Conservation (phyloP, 2,329 filamentous ascomycete species). For the Venturia nashicola region DNA sequence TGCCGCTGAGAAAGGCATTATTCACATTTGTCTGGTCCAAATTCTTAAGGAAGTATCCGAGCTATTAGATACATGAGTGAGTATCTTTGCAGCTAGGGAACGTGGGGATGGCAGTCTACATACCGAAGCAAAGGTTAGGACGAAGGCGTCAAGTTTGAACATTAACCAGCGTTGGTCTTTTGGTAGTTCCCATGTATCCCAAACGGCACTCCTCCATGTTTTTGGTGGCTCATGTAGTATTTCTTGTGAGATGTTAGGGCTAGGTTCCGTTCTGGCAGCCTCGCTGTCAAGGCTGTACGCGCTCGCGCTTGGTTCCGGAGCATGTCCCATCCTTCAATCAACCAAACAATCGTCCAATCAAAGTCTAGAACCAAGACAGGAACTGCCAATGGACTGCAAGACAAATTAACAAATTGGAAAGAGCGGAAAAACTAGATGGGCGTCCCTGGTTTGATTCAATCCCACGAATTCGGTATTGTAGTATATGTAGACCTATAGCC, state of each 20-base stretch:
- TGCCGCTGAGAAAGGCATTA: constrained; percentile 21
- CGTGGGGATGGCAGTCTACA: constrained; percentile 6
- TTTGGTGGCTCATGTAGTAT: constrained; percentile 12
- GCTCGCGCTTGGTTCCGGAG: background rate
- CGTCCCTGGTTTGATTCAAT: background rate
- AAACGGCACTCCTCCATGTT: constrained; percentile 31
- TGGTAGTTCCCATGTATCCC: constrained; percentile 39
- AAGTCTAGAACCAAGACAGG: no score
- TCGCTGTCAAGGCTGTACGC: background rate
- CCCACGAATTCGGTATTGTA: background rate
- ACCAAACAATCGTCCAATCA: no score
- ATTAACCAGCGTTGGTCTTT: constrained; percentile 34
- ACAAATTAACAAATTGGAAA: background rate
- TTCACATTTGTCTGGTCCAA: constrained; percentile 18
- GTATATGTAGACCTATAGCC: background rate
- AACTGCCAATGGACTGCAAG: no score
- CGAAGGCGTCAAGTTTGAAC: constrained; percentile 34
- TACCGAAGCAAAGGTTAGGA: constrained; percentile 28
- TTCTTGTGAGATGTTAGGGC: background rate
- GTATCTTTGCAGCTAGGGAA: background rate
- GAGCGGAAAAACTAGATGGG: background rate
- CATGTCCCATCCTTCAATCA: background rate
- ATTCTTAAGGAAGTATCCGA: constrained; percentile 19
- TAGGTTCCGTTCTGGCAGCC: background rate
- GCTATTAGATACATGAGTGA: background rate